Evolutionary conservation across 441 rosid species (phyloP).

Genomic region (Manihot esculenta): DNA sequence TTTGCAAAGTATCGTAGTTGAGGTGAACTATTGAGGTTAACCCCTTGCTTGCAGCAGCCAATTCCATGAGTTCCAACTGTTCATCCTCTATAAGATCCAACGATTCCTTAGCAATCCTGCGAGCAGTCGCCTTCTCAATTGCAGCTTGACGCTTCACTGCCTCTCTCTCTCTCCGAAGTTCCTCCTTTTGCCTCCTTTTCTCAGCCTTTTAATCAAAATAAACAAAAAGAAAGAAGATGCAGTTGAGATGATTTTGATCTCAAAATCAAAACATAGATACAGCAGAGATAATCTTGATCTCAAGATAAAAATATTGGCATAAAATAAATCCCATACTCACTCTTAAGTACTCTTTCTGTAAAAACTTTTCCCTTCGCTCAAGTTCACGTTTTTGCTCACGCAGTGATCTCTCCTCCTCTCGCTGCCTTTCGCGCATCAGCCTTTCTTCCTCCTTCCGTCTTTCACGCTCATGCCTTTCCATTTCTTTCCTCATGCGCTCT

Average conservation of each 20-base stretch:
- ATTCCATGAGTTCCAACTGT: conserved; percentile 96
- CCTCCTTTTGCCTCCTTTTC: conserved; percentile 85
- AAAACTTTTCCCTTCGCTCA: conserved; percentile 89
- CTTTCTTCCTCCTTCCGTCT: conserved; percentile 96
- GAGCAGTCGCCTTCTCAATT: conserved; percentile 94
- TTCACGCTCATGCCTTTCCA: conserved; percentile 94
- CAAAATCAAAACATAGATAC: neutral
- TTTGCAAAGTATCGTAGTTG: conserved; percentile 81
- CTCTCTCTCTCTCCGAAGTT: conserved; percentile 80
- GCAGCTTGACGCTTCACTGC: conserved; percentile 86
- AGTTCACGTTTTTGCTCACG: conserved; percentile 93
- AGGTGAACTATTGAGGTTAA: conserved; percentile 71
- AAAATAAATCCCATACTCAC: conserved; percentile 41
- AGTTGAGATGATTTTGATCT: neutral
- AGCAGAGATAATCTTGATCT: neutral
- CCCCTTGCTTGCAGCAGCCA: conserved; percentile 91
- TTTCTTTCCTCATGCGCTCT: conserved; percentile 80
- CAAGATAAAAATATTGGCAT: neutral
- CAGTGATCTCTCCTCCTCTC: conserved; percentile 82
- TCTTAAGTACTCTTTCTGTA: conserved; percentile 74
- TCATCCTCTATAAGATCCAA: conserved; percentile 99
- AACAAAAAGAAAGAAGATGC: conserved; percentile 10
- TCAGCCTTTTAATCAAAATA: conserved; percentile 65
- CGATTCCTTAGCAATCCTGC: conserved; percentile 96
- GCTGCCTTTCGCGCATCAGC: conserved; percentile 89